phyloP scores from a whole-genome alignment of 1,284 basidiomycete species.

The Rhodotorula mucilaginosa region DNA sequence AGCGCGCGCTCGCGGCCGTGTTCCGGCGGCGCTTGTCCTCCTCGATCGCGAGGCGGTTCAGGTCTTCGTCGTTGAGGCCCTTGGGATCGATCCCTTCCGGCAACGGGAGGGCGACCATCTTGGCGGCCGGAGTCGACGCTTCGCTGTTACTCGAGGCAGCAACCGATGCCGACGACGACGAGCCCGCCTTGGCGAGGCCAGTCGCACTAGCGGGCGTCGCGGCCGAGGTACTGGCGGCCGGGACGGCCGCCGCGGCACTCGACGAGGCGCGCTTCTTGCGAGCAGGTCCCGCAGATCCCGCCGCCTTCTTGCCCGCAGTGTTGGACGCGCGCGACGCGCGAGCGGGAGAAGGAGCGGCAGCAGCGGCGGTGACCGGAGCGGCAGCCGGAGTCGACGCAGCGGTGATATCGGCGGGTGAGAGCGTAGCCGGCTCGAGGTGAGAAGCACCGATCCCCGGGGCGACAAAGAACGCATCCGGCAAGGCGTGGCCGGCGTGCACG shows the following conservation, averaged over 20 bases:
- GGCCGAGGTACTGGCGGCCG: background rate
- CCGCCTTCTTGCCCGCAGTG: conserved; percentile 7
- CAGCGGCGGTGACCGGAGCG: conserved; percentile 1
- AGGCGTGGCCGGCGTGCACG: conserved; percentile 4
- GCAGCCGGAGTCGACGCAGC: conserved; percentile 6
- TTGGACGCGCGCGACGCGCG: background rate
- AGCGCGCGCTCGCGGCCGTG: conserved; percentile 77
- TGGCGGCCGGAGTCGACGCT: background rate
- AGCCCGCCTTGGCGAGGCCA: background rate
- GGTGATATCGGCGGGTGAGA: conserved; percentile 8
- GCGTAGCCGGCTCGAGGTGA: background rate
- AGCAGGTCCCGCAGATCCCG: background rate
- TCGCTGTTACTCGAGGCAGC: conserved; percentile 9
- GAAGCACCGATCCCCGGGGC: background rate
- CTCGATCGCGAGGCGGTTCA: conserved; percentile 46
- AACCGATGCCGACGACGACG: conserved; percentile 16
- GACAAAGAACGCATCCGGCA: conserved; percentile 20
- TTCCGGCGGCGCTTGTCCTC: conserved; percentile 94
- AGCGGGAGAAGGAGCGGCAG: background rate
- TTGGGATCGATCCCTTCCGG: conserved; percentile 23
- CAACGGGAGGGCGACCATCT: conserved; percentile 7
- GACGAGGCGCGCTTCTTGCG: conserved; percentile 19
- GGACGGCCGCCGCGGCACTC: background rate
- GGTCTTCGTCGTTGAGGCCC: conserved; percentile 31
- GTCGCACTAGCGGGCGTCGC: background rate